phyloP scores from a whole-genome alignment of 1,284 basidiomycete genomes.

The Leccinum huronense region DNA sequence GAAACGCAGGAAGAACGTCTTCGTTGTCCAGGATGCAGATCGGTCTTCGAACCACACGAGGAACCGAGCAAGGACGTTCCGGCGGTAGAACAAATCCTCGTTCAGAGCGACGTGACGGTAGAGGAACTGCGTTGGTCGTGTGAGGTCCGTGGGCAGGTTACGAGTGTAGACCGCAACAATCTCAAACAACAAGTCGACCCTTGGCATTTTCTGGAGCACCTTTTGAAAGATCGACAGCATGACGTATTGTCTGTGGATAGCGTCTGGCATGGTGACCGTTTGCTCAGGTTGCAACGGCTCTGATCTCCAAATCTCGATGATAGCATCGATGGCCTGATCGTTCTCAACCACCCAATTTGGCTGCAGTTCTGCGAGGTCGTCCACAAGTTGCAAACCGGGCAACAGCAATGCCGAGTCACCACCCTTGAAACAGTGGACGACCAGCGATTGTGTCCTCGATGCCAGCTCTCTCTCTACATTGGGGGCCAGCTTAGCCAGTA shows the following conservation, averaged over 20 bases:
- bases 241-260: constrained; percentile 64
- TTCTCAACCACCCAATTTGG: constrained; percentile 76
- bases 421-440: constrained; percentile 57
- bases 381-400: constrained; percentile 74
- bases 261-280: constrained; percentile 47
- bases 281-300: constrained; percentile 51
- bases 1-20: constrained; percentile 84
- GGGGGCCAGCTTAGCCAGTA: constrained; percentile 76
- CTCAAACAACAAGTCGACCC: constrained; percentile 89
- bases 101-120: constrained; percentile 81
- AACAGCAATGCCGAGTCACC: constrained; percentile 55
- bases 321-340: constrained; percentile 60
- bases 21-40: constrained; percentile 71
- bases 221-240: constrained; percentile 79
- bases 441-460: constrained; percentile 61
- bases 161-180: constrained; percentile 83
- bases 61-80: constrained; percentile 84
- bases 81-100: constrained; percentile 65
- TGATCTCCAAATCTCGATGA: constrained; percentile 73
- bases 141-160: constrained; percentile 79
- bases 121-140: constrained; percentile 83
- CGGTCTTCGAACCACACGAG: constrained; percentile 79
- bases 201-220: constrained; percentile 63
- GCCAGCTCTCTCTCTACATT: constrained; percentile 74
- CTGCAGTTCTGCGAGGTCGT: constrained; percentile 69